Conservation (phyloP, 2,329 filamentous ascomycete species). For the Diplodia corticola region DNA sequence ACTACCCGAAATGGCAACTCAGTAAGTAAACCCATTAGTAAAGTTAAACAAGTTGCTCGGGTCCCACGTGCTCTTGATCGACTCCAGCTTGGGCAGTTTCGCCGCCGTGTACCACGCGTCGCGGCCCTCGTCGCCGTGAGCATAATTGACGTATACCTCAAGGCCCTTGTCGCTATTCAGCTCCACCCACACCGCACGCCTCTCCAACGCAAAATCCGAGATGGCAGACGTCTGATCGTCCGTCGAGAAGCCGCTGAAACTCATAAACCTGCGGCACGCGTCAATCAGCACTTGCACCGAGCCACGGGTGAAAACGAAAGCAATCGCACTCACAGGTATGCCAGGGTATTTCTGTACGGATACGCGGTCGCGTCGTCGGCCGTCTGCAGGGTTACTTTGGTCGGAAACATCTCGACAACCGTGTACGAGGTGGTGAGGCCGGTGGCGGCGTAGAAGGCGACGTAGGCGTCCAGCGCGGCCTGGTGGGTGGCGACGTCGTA, state of each 20-base stretch:
- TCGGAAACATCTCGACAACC: not conserved
- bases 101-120: slow-evolving; percentile 34
- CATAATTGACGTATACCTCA: slow-evolving; percentile 33
- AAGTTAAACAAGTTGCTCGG: slow-evolving; percentile 34
- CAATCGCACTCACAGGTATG: not conserved
- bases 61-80: slow-evolving; percentile 38
- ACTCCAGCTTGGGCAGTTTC: slow-evolving; percentile 34
- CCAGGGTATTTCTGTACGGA: not conserved
- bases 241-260: not conserved
- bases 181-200: not conserved
- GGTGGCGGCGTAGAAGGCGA: not conserved
- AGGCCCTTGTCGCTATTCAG: not conserved
- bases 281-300: not conserved
- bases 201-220: not conserved
- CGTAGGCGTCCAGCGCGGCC: not conserved
- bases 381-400: not conserved
- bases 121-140: slow-evolving; percentile 34
- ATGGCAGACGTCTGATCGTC: not conserved
- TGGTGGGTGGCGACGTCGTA: not conserved
- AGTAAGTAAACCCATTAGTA: not conserved
- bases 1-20: too few species aligned
- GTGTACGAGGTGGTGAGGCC: not conserved
- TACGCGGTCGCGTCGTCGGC: not conserved
- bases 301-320: not conserved
- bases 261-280: not conserved